These are phyloP conservation scores for Sisymbrium altissimum DNA, from an alignment of 345 rosid genomes.

Conservation along the genomic window DNA sequence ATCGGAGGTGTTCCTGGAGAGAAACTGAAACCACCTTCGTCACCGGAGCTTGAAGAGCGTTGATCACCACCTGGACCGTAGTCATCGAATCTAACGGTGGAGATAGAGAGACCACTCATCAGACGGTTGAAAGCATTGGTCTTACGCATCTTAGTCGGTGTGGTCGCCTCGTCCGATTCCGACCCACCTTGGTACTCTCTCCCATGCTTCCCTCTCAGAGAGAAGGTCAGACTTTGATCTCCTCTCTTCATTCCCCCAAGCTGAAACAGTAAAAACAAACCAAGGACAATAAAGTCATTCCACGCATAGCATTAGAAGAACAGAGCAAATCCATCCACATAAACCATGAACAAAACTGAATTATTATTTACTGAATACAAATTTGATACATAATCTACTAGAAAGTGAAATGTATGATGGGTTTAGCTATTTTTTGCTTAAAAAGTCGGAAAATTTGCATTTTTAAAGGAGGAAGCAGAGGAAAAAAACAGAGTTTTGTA, in stretches of 20 bases:
- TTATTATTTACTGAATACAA: not conserved
- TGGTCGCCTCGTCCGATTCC: slow-evolving; percentile 71
- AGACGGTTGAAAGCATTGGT: slow-evolving; percentile 56
- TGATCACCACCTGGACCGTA: slow-evolving; percentile 30
- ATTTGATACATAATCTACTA: not conserved
- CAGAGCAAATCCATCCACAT: slow-evolving; percentile 15
- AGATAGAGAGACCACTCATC: slow-evolving; percentile 55
- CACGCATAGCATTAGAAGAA: not conserved
- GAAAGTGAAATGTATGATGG: not conserved
- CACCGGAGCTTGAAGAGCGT: slow-evolving; percentile 55
- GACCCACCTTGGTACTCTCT: slow-evolving; percentile 55
- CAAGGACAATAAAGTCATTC: not conserved
- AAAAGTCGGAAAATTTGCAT: not conserved
- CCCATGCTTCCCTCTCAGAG: slow-evolving; percentile 46
- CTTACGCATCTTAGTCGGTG: slow-evolving; percentile 68
- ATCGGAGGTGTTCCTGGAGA: slow-evolving; percentile 64
- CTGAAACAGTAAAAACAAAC: slow-evolving; percentile 30
- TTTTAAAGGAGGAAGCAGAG: not conserved
- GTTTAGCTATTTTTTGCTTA: not conserved
- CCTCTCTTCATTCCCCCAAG: slow-evolving; percentile 82
- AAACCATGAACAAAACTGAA: not conserved
- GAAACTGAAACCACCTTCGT: slow-evolving; percentile 48
- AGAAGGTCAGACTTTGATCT: slow-evolving; percentile 59
- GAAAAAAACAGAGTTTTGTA: not conserved
- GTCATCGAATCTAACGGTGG: slow-evolving; percentile 36